Evolutionary conservation across 352 stramenopile genomes (phyloP).

Genomic region (Phytophthora aleatoria): DNA sequence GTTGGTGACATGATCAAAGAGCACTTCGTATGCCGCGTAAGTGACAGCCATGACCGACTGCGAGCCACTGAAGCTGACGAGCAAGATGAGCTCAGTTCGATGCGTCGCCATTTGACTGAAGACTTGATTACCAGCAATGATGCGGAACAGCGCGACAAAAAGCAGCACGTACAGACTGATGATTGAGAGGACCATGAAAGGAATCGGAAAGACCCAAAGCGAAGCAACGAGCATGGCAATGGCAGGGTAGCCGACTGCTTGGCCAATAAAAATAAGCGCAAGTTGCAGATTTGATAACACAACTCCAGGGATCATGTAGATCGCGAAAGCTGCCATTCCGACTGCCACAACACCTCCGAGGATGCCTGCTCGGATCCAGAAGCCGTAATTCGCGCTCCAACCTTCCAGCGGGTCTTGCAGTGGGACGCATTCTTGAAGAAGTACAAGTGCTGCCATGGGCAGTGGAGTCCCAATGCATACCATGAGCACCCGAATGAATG

Average conservation of each 20-base stretch:
- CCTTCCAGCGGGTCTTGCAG: slow-evolving; percentile 24
- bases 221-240: slow-evolving; percentile 22
- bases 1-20: slow-evolving; percentile 14
- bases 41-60: slow-evolving; percentile 23
- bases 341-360: slow-evolving; percentile 8
- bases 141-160: slow-evolving; percentile 16
- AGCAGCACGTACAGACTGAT: slow-evolving; percentile 23
- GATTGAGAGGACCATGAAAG: slow-evolving; percentile 25
- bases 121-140: slow-evolving; percentile 20
- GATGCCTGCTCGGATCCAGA: slow-evolving; percentile 26
- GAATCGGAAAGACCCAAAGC: slow-evolving; percentile 32
- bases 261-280: slow-evolving; percentile 8
- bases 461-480: slow-evolving; percentile 21
- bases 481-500: slow-evolving; percentile 5
- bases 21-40: slow-evolving; percentile 19
- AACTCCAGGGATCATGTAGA: slow-evolving; percentile 28
- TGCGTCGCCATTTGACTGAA: slow-evolving; percentile 15
- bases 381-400: slow-evolving; percentile 33
- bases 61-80: slow-evolving; percentile 20
- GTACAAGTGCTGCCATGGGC: slow-evolving; percentile 15
- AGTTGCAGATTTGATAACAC: slow-evolving; percentile 15
- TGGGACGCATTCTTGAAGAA: slow-evolving; percentile 23
- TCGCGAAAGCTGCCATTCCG: slow-evolving; percentile 9
- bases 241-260: slow-evolving; percentile 9
- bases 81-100: slow-evolving; percentile 17